Evolutionary conservation across 78 protist species (phyloP).

Genomic region (Guillardia theta): DNA sequence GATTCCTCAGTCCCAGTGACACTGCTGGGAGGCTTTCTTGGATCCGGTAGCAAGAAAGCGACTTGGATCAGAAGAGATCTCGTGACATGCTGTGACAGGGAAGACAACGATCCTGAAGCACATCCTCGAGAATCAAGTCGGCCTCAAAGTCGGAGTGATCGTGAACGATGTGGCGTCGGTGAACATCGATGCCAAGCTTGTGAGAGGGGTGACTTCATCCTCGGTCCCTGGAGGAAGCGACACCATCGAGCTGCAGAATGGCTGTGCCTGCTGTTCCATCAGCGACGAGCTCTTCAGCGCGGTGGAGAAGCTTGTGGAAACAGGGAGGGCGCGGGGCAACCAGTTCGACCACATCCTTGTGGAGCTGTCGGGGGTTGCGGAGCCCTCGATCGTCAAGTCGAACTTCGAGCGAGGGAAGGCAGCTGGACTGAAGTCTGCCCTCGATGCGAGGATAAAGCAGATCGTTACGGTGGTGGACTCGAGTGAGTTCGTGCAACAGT

Average conservation of each 20-base stretch:
- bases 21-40: too few species aligned
- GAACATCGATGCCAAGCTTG: constrained; percentile 14
- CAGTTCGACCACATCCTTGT: constrained; percentile 48
- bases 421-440: too few species aligned
- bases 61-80: too few species aligned
- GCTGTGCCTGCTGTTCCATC: constrained; percentile 73
- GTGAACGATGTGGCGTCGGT: not conserved
- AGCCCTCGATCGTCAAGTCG: not conserved
- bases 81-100: too few species aligned
- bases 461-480: not conserved
- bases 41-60: too few species aligned
- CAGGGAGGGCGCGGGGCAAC: not conserved
- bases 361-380: constrained; percentile 44
- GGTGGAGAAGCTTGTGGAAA: not conserved
- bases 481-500: not conserved
- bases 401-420: not conserved
- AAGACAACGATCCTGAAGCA: constrained; percentile 71
- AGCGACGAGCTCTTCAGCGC: not conserved
- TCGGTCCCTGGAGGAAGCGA: too few species aligned
- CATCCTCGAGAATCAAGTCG: not conserved
- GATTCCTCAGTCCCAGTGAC: too few species aligned
- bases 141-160: not conserved
- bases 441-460: too few species aligned
- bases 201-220: too few species aligned
- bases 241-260: constrained; percentile 75